These are phyloP conservation scores for Ustilago hordei DNA, from an alignment of 1,284 basidiomycete species.

Conservation along the genomic window DNA sequence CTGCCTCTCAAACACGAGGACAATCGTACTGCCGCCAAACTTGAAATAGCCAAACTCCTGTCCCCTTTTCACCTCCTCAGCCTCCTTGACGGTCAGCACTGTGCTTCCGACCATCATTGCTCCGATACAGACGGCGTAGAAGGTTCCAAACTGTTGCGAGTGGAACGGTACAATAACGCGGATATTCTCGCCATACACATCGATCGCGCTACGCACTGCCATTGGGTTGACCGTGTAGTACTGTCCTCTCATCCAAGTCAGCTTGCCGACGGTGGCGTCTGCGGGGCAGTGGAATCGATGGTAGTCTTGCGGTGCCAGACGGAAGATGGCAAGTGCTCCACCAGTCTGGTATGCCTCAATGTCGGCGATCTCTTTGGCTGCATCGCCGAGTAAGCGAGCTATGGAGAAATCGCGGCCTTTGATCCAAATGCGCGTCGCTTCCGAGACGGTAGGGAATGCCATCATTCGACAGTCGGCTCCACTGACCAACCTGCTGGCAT, in stretches of 20 bases:
- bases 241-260: slow-evolving; percentile 71
- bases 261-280: slow-evolving; percentile 76
- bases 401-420: slow-evolving; percentile 94
- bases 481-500: slow-evolving; percentile 83
- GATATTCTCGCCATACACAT: slow-evolving; percentile 93
- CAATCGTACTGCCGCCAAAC: slow-evolving; percentile 66
- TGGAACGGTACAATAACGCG: slow-evolving; percentile 71
- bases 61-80: slow-evolving; percentile 81
- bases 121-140: slow-evolving; percentile 65
- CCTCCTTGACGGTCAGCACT: slow-evolving; percentile 84
- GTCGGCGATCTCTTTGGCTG: slow-evolving; percentile 47
- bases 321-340: slow-evolving; percentile 78
- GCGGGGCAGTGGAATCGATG: slow-evolving; percentile 96
- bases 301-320: slow-evolving; percentile 86
- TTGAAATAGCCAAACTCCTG: slow-evolving; percentile 81
- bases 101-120: slow-evolving; percentile 77
- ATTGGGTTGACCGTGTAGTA: slow-evolving; percentile 76
- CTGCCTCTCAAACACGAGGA: slow-evolving; percentile 76
- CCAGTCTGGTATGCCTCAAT: slow-evolving; percentile 81
- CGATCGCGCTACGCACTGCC: slow-evolving; percentile 81
- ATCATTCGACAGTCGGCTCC: slow-evolving; percentile 94
- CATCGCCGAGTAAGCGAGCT: slow-evolving; percentile 78
- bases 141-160: slow-evolving; percentile 58
- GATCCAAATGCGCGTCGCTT: slow-evolving; percentile 93
- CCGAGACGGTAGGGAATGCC: slow-evolving; percentile 85